Conservation (phyloP, 805 yeast species). For the Hanseniaspora mollemarum region DNA sequence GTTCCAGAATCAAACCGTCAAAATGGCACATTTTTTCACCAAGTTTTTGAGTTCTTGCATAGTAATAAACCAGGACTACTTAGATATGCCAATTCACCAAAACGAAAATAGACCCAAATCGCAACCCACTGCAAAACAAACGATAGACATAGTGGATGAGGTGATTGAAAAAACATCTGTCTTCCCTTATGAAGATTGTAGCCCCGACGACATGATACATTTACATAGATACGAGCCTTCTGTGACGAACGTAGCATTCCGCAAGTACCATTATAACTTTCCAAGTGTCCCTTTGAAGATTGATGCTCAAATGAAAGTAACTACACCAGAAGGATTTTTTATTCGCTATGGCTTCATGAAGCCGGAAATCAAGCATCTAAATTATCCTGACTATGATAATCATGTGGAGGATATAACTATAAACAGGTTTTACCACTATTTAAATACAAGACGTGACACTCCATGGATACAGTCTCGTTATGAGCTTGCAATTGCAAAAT, state of each 20-base stretch:
- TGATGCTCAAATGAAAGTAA: conserved; percentile 1
- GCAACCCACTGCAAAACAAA: neutral
- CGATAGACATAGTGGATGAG: neutral
- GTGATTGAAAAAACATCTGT: conserved; percentile 1
- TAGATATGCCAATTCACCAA: conserved; percentile 1
- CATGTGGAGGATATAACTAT: neutral
- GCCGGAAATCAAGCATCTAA: conserved; percentile 1
- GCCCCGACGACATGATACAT: neutral
- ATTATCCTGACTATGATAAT: neutral
- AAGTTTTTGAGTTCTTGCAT: conserved; percentile 9
- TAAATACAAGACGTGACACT: conserved; percentile 6
- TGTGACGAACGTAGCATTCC: neutral
- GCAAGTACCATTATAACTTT: conserved; percentile 9
- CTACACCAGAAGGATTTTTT: conserved; percentile 11
- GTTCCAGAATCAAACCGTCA: conserved; percentile 29
- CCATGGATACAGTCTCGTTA: neutral
- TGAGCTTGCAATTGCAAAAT: conserved; percentile 1
- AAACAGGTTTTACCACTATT: neutral
- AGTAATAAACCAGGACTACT: conserved; percentile 13
- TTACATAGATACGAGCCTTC: conserved; percentile 8
- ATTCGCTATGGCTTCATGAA: conserved; percentile 8
- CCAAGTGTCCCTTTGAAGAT: conserved; percentile 9
- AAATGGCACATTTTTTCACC: conserved; percentile 22
- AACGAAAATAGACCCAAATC: neutral
- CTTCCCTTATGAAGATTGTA: conserved; percentile 6